Evolutionary conservation across 2,329 filamentous ascomycete species (phyloP), one percentile per base, ranked within the genome.

Genomic region (Chaetomium globosum): DNA sequence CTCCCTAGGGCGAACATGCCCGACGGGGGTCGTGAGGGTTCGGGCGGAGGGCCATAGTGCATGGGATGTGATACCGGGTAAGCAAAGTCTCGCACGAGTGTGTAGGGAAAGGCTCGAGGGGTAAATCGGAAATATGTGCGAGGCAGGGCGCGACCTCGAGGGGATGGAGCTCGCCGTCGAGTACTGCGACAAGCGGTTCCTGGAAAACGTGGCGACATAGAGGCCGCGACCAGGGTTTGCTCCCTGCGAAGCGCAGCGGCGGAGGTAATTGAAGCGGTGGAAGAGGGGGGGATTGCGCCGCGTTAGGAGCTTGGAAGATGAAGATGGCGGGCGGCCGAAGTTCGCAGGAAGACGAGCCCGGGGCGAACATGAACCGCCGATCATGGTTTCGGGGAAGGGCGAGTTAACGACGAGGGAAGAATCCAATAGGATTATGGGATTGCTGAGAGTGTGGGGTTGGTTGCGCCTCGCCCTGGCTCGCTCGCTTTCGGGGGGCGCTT

Each of bases 71-170:
- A 83, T 30, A 85, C 76, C 36, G 92, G 87, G 76, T 98, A 99
- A 71, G 95, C 95, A 79, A 98, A 99, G 82, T 99, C 95, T 74
- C 95, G 90, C 70, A 99, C 93, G 53, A 92, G 83, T n/a, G 93
- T 88, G 77, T 97, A 97, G 7, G 91, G 79, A 21, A 21, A 97
- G 85, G 75, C 88, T 96, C 65, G 93, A 95, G 72, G 92, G 89
- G 77, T 92, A 95, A 73, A 90, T 82, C 19, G 92, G 90, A 74
- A 95, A 94, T 68, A 91, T 84, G 74, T 90, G 86, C n/a, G 92
- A 96, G 63, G 84, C 84, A 23, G 93, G 92, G 67, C 92, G 88
- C 69, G 93, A 96, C 68, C 89, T 86, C 68, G 85, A 84, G 59
- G 84, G 84, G 65, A 82, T 83, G 19, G 91, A 93, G 65, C 86